Base-by-base conservation (phyloP, 2,329 filamentous ascomycete species). In the Lithohypha guttulata region DNA sequence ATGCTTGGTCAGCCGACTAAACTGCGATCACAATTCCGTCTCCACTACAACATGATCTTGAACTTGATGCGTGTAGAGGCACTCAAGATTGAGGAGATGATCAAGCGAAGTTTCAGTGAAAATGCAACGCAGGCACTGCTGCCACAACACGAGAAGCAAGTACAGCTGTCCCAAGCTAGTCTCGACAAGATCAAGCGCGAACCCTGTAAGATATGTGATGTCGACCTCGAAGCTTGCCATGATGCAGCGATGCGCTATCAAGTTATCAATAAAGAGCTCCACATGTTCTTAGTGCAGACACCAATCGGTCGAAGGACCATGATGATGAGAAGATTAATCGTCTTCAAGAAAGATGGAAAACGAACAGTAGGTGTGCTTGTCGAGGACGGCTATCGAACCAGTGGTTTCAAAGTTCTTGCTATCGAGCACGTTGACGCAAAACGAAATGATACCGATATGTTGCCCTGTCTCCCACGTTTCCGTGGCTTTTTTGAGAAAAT, bases 11-110 rank as follows among this genome's bases (percentile, higher is more conserved):
- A 94, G 53, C 89, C 91, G 21, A 94, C 86, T 18, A 96, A 96
- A 63, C 72, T 98, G 34, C 77, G 86, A 32, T 96, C 89, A 5
- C 91, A 98, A 56, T 98, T 98, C 69, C 77, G 91, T 44, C 69
- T 98, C 33, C 98, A 93, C 0, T 98, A 98, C 68, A 98, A 96
- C 63, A 98, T 98, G 91, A 98, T 98, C 44, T 68, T 98, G 20
- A 98, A 96, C 55, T 69, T 98, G 21, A 69, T 98, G 34, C 81
- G 91, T 23, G 91, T 98, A 2, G 91, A 98, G 60, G 91, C 91
- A 2, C 65, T 98, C 49, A 96, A 95, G 65, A 96, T 98, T 51
- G 91, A 98, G 59, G 91, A 98, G 62, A 98, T 98, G 91, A 98
- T 98, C 68, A 98, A 98, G 71, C 81, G 91, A 49, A 95, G 87